Percentiles rank a stretch among this genome's conserved stretches.
phyloP scores from a whole-genome alignment of 208 protist species.

The Angomonas ambiguus region DNA sequence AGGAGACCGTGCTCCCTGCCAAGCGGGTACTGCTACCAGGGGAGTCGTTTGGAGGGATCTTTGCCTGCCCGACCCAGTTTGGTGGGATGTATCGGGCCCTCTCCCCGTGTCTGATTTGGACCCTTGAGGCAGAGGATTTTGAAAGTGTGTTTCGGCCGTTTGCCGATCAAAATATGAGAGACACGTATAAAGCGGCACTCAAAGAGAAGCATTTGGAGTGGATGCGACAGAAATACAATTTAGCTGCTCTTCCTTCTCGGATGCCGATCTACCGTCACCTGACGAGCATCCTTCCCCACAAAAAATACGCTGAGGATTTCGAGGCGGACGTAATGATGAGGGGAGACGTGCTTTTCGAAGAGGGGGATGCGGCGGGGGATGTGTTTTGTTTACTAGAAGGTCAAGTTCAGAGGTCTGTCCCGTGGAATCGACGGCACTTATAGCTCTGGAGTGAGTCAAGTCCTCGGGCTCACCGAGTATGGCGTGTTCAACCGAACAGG shows the following conservation, averaged over 20 bases:
- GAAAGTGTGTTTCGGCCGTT: conserved; percentile 51
- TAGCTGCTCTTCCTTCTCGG: conserved; percentile 34
- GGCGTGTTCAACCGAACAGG: conserved; percentile 38
- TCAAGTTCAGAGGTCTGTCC: conserved; percentile 43
- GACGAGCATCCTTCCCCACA: conserved; percentile 14
- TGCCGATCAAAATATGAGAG: conserved; percentile 53
- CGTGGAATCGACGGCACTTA: conserved; percentile 35
- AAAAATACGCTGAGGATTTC: conserved; percentile 62
- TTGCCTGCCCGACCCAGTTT: conserved; percentile 51
- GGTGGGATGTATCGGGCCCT: conserved; percentile 54
- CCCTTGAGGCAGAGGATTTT: conserved; percentile 50
- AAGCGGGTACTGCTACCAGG: conserved; percentile 27
- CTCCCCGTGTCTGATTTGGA: conserved; percentile 80
- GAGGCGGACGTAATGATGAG: conserved; percentile 55
- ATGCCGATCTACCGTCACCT: conserved; percentile 81
- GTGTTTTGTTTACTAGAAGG: conserved; percentile 85
- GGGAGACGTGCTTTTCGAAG: conserved; percentile 68
- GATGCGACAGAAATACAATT: conserved; percentile 37
- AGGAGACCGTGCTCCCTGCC: neutral
- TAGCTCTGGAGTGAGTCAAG: conserved; percentile 36
- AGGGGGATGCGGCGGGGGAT: conserved; percentile 57
- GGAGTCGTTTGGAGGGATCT: conserved; percentile 71
- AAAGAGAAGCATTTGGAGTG: conserved; percentile 40
- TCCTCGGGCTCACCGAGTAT: conserved; percentile 55
- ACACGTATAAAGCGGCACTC: conserved; percentile 40